Evolutionary conservation across 2,329 filamentous ascomycete species (phyloP), one percentile per base, ranked within the genome.

Genomic region (Lachnellula suecica): DNA sequence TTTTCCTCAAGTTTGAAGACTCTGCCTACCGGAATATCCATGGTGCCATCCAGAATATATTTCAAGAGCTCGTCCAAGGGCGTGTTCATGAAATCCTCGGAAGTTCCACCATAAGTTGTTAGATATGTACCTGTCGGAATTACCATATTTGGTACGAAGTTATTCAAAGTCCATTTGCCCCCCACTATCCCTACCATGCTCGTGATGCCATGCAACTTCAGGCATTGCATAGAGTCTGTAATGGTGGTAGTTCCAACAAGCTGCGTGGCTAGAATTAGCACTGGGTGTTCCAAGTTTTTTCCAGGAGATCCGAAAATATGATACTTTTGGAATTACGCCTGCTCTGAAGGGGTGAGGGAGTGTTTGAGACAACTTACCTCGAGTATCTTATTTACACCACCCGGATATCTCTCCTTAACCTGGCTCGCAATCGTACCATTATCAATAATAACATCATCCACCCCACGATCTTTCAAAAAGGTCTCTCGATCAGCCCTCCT

Each of bases 1-100:
- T 76, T 73, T 45, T 76, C 66, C 31, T 74, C 71, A 43, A 76
- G 63, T 47, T 64, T 60, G 56, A 75, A 74, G 0, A 69, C 67
- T 58, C 66, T 70, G 2, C 27, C 29, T 3, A 43, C 40, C 11
- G 52, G 56, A 17, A 51, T 57, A 19, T 56, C 57, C 19, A 43
- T 56, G 49, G 23, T 49, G 53, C 23, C 48, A 41, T 27, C 50
- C 52, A 43, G 13, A 2, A 43, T 43, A n/a, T 43, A 20, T 22
- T 34, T 44, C 29, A 45, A 47, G 2, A 59, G 45, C 20, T 58
- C 52, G 24, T 45, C 31, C 4, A 51, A 47, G 24, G 58, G 56
- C n/a, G 44, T 48, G 31, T 58, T 49, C 27, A 59, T 19, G 22
- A 43, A 43, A 4, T 43, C 40, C 11, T 43, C 22, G 53, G 56